Base-by-base conservation (phyloP, 441 rosid species). In the Adansonia gregorii region DNA sequence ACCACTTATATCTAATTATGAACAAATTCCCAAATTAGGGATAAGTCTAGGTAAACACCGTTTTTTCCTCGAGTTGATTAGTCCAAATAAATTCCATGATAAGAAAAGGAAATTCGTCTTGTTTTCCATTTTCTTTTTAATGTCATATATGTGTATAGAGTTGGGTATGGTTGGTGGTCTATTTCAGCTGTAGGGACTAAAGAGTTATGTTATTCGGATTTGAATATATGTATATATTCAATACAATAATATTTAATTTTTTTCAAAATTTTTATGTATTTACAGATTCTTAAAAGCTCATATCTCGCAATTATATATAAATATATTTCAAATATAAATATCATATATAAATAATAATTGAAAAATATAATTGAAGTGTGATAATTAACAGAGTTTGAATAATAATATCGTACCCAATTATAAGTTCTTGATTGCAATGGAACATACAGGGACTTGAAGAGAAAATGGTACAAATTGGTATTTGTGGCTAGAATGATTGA, bases 1-100 rank as follows among this genome's bases (percentile, higher is more conserved):
- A 60, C 66, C 66, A 60, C 7, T 60, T 12, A 22, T 60, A 10
- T 60, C 35, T 60, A 60, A 60, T 60, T 60, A 24, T 60, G 65
- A 60, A 60, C 15, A 22, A 1, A 2, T 22, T 60, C 65, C 8
- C 0, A 20, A 3, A 22, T 22, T 6, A 60, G 5, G 15, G 65
- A 6, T 22, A 60, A 22, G 24, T 59, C 65, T 24, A 61, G 41
- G 41, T 61, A 27, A 61, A 27, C 17, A 61, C 43, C 66, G 1
- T 17, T 11, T 27, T 11, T 61, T 6, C 17, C 66, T 82, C 35
- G 68, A 39, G 43, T 39, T 39, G 43, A 39, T 39, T 39, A 39
- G 43, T 39, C 43, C 15, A 31, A 31, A 31, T 31, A 31, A 31
- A 31, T 31, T 31, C 35, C 35, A 31, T 31, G 35, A 31, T 31